Evolutionary conservation across 441 rosid species (phyloP).

Genomic region (Rhodomyrtus psidioides): DNA sequence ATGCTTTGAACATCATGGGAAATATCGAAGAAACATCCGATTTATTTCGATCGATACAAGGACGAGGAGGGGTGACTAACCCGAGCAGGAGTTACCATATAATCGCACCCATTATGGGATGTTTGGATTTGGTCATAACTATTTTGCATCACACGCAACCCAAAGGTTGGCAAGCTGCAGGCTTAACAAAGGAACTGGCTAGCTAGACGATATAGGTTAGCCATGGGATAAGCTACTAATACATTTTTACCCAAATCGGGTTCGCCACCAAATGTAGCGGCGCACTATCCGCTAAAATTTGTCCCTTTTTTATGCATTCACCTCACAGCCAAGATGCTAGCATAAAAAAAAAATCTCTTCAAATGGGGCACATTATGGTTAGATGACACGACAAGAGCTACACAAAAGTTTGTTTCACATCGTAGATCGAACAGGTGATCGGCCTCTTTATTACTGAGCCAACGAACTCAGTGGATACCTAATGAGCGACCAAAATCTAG

Average conservation of each 20-base stretch:
- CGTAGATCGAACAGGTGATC: neutral
- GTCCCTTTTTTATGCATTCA: too few relatives aligned
- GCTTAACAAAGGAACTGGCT: too few relatives aligned
- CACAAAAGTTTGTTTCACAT: neutral
- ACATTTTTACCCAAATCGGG: too few relatives aligned
- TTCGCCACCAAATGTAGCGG: too few relatives aligned
- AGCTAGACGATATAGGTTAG: too few relatives aligned
- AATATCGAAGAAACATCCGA: neutral
- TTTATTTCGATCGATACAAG: too few relatives aligned
- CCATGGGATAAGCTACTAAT: too few relatives aligned
- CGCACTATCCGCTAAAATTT: too few relatives aligned
- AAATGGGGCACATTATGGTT: neutral
- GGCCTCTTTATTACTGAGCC: neutral
- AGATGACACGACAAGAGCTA: neutral
- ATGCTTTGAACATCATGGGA: neutral
- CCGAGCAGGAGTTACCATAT: neutral
- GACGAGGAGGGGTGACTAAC: neutral
- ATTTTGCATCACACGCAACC: fast-evolving
- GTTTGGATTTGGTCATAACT: neutral
- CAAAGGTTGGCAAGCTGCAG: neutral
- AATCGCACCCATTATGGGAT: neutral
- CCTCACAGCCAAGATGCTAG: neutral
- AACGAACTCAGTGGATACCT: neutral
- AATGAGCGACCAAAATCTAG: neutral
- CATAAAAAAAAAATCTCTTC: neutral